Evolutionary conservation across 768 basidiomycete genomes (phyloP).

Genomic region (Tulasnella sp.): DNA sequence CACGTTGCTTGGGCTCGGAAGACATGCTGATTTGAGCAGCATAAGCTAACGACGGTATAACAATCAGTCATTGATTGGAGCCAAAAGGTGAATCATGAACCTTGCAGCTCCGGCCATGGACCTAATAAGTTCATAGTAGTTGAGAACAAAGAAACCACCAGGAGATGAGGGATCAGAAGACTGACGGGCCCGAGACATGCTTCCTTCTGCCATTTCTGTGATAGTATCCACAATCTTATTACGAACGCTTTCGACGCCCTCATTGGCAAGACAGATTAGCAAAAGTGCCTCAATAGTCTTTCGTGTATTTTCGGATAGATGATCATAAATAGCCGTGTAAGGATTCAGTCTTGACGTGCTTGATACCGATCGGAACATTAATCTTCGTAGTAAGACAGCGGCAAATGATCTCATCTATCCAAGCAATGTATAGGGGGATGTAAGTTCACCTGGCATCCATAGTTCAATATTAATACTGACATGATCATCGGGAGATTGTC

Average conservation of each 20-base stretch:
- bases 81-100: no score
- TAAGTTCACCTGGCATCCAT: neutral
- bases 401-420: constrained; percentile 85
- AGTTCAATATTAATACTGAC: constrained; percentile 32
- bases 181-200: constrained; percentile 46
- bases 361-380: constrained; percentile 53
- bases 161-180: neutral
- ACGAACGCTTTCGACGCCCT: constrained; percentile 44
- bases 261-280: constrained; percentile 53
- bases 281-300: constrained; percentile 58
- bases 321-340: constrained; percentile 61
- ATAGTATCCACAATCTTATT: constrained; percentile 63
- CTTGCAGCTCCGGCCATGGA: constrained; percentile 73
- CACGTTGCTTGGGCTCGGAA: constrained; percentile 24
- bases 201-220: constrained; percentile 60
- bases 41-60: no score
- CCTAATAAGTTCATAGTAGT: constrained; percentile 22
- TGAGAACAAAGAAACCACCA: neutral
- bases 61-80: no score
- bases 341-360: constrained; percentile 17
- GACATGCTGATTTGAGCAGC: constrained; percentile 33
- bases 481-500: constrained; percentile 64
- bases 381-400: constrained; percentile 61
- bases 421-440: neutral
- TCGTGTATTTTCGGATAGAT: constrained; percentile 52